Evolutionary conservation across 345 rosid genomes (phyloP).

Genomic region (Syzygium aqueum): DNA sequence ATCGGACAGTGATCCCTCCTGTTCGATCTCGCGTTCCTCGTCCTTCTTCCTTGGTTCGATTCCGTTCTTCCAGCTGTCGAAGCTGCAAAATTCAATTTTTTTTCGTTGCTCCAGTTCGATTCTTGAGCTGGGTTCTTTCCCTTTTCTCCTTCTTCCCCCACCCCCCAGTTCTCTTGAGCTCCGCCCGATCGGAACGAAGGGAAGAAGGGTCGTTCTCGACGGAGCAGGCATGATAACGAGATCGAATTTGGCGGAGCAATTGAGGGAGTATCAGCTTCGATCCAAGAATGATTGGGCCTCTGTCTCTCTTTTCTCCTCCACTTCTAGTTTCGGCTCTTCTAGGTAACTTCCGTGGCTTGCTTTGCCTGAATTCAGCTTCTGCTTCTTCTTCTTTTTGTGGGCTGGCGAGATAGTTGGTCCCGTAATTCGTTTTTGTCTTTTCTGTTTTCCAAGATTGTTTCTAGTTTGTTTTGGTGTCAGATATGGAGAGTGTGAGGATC

Average conservation of each 20-base stretch:
- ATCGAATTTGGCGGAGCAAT: constrained; percentile 87
- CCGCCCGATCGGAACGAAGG: background rate
- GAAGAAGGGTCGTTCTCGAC: background rate
- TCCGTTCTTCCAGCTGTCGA: background rate
- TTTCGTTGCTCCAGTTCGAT: background rate
- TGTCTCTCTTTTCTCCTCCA: constrained; percentile 85
- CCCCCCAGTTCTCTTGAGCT: background rate
- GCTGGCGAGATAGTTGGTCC: background rate
- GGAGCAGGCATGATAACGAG: constrained; percentile 70
- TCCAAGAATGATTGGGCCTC: constrained; percentile 99
- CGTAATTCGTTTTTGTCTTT: background rate
- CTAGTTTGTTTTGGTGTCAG: background rate
- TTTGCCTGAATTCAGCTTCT: background rate
- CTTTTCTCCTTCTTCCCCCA: background rate
- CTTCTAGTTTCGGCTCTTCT: constrained; percentile 60
- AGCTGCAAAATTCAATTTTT: background rate
- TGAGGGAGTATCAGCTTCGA: constrained; percentile 92
- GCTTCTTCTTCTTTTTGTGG: background rate
- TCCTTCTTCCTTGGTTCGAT: background rate
- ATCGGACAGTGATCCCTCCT: background rate
- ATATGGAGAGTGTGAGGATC: background rate
- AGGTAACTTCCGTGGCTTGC: constrained; percentile 31
- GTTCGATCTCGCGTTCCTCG: background rate
- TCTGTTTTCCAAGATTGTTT: background rate
- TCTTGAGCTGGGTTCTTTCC: background rate